A percentile compares a stretch with the other conserved stretches of the same genome.
These are phyloP conservation scores for Coelastrella sp. DNA, from an alignment of 139 green algal genomes.

Conservation along the genomic window DNA sequence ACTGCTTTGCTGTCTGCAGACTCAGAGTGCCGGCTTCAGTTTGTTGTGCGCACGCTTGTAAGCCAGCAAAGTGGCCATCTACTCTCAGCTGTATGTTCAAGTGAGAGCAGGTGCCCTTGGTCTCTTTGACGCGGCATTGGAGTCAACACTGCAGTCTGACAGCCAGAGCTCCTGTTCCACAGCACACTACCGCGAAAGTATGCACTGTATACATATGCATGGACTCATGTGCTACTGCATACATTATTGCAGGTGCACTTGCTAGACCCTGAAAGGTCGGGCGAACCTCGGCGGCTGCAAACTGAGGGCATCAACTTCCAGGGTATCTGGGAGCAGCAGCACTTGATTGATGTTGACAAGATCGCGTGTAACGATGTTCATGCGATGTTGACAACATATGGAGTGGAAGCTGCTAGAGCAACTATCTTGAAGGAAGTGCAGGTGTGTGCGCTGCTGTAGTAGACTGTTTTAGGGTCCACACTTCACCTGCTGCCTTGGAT, in stretches of 20 bases:
- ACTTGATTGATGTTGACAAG: slow-evolving; percentile 78
- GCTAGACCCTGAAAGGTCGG: slow-evolving; percentile 71
- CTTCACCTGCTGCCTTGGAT: neutral
- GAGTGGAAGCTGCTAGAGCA: slow-evolving; percentile 95
- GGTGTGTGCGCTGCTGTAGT: neutral
- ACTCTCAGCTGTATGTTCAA: too few relatives aligned
- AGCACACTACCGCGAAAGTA: too few relatives aligned
- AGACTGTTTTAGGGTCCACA: neutral
- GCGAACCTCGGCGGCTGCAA: slow-evolving; percentile 73
- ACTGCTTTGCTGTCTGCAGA: too few relatives aligned
- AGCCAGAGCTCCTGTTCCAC: too few relatives aligned
- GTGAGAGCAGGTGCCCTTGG: too few relatives aligned
- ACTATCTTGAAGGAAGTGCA: slow-evolving; percentile 90
- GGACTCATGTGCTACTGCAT: too few relatives aligned
- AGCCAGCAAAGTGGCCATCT: too few relatives aligned
- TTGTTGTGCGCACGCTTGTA: too few relatives aligned
- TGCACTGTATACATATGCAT: too few relatives aligned
- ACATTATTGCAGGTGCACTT: slow-evolving; percentile 76
- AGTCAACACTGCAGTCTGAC: too few relatives aligned
- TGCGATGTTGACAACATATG: slow-evolving; percentile 85
- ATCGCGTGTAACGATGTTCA: slow-evolving; percentile 93
- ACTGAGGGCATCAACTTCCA: slow-evolving; percentile 97
- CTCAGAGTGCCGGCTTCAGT: too few relatives aligned
- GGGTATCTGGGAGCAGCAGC: slow-evolving; percentile 71
- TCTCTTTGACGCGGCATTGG: too few relatives aligned